phyloP scores from a whole-genome alignment of 768 basidiomycete species.

The Floccularia luteovirens region DNA sequence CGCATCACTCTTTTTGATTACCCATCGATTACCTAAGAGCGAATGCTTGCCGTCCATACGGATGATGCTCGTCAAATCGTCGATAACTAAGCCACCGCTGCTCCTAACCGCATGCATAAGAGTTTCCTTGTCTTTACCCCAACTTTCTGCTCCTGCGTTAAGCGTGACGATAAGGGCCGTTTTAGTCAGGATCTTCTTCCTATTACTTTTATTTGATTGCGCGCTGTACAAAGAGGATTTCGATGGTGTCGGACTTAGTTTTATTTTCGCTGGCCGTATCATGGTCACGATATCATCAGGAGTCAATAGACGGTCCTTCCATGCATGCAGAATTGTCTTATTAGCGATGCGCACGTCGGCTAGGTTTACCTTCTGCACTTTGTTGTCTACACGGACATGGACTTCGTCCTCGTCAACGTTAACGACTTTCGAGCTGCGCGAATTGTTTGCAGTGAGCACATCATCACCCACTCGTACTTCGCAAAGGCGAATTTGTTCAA shows the following conservation, averaged over 20 bases:
- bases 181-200: constrained; percentile 32
- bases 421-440: constrained; percentile 24
- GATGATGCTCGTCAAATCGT: constrained; percentile 55
- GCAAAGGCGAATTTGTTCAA: constrained; percentile 46
- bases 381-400: constrained; percentile 32
- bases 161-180: constrained; percentile 58
- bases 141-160: constrained; percentile 24
- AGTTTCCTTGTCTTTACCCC: constrained; percentile 31
- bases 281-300: constrained; percentile 33
- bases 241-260: constrained; percentile 41
- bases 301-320: constrained; percentile 44
- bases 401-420: constrained; percentile 21
- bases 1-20: constrained; percentile 39
- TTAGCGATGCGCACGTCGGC: constrained; percentile 40
- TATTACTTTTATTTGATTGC: constrained; percentile 19
- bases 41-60: constrained; percentile 44
- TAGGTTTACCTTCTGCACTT: constrained; percentile 22
- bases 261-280: constrained; percentile 23
- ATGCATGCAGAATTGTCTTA: constrained; percentile 40
- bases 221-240: constrained; percentile 31
- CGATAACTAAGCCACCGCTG: constrained; percentile 50
- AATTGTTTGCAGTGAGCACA: constrained; percentile 30
- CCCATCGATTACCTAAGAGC: constrained; percentile 41
- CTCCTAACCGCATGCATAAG: constrained; percentile 35
- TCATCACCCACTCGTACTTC: constrained; percentile 48